Conservation (phyloP, 176 grass and related monocot genomes). For the Phoenix roebelenii region DNA sequence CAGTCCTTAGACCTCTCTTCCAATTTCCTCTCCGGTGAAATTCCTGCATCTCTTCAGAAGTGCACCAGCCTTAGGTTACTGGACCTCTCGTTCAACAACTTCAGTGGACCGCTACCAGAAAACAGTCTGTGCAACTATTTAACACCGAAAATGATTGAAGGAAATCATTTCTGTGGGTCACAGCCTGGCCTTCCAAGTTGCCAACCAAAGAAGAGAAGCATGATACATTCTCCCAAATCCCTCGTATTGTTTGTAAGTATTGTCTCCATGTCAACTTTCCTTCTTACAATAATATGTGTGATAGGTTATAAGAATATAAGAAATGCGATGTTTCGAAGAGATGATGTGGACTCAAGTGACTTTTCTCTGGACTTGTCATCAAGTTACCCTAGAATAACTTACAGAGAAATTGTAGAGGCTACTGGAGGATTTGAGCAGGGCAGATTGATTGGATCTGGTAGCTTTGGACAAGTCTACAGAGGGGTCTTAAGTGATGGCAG, state of each 20-base stretch:
- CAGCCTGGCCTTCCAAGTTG: conserved; percentile 10
- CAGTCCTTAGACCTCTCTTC: conserved; percentile 9
- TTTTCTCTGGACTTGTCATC: neutral
- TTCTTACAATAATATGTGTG: no score
- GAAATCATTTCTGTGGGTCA: conserved; percentile 18
- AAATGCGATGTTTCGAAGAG: no score
- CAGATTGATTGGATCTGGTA: conserved; percentile 29
- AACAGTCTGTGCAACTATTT: conserved; percentile 4
- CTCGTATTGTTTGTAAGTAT: neutral
- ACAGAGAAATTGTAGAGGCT: conserved; percentile 5
- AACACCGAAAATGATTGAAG: conserved; percentile 3
- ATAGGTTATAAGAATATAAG: no score
- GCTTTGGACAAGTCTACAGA: conserved; percentile 38
- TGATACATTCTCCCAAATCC: conserved; percentile 3
- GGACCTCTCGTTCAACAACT: conserved; percentile 10
- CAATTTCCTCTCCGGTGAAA: conserved; percentile 12
- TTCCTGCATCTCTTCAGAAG: conserved; percentile 7
- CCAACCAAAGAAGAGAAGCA: neutral
- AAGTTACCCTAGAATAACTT: neutral
- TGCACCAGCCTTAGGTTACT: conserved; percentile 12
- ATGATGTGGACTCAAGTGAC: neutral
- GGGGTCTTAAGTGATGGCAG: conserved; percentile 16
- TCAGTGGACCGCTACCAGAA: neutral
- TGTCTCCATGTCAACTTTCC: no score
- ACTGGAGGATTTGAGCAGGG: conserved; percentile 15